Evolutionary conservation across 1,284 basidiomycete species (phyloP).

Genomic region (Agaricales sp.): DNA sequence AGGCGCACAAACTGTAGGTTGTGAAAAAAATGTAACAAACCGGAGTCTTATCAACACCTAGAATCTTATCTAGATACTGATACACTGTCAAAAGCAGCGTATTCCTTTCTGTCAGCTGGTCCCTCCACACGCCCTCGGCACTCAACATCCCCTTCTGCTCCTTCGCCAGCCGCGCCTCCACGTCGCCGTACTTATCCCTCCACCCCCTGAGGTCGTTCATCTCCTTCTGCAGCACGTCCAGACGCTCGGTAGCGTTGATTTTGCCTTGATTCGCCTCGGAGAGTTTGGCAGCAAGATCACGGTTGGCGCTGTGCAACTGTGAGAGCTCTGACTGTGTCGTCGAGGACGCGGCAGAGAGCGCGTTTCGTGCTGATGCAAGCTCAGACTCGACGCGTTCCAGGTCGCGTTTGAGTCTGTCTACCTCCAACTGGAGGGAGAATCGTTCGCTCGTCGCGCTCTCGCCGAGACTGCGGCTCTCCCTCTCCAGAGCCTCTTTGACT

Average conservation of each 20-base stretch:
- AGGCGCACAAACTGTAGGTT: neutral
- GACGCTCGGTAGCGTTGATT: slow-evolving; percentile 77
- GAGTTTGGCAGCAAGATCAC: slow-evolving; percentile 68
- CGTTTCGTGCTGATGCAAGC: slow-evolving; percentile 61
- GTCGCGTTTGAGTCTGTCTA: slow-evolving; percentile 83
- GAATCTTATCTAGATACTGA: slow-evolving; percentile 91
- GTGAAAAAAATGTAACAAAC: slow-evolving; percentile 26
- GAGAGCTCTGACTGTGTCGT: slow-evolving; percentile 28
- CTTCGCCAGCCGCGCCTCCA: slow-evolving; percentile 77
- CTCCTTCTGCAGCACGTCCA: slow-evolving; percentile 63
- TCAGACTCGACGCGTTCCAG: slow-evolving; percentile 76
- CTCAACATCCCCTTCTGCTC: slow-evolving; percentile 69
- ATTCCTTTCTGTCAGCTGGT: slow-evolving; percentile 89
- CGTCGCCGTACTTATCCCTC: slow-evolving; percentile 54
- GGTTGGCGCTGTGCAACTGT: slow-evolving; percentile 62
- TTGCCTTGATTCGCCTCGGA: slow-evolving; percentile 78
- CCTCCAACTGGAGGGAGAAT: slow-evolving; percentile 85
- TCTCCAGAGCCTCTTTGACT: slow-evolving; percentile 70
- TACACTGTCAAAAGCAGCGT: slow-evolving; percentile 87
- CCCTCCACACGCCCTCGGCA: slow-evolving; percentile 74
- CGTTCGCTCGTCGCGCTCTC: slow-evolving; percentile 75
- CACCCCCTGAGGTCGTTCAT: slow-evolving; percentile 42
- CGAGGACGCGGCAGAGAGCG: slow-evolving; percentile 60
- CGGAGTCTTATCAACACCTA: slow-evolving; percentile 78
- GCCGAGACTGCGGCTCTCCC: slow-evolving; percentile 63